Evolutionary conservation across 345 rosid species (phyloP).

Genomic region (Brassica incana): DNA sequence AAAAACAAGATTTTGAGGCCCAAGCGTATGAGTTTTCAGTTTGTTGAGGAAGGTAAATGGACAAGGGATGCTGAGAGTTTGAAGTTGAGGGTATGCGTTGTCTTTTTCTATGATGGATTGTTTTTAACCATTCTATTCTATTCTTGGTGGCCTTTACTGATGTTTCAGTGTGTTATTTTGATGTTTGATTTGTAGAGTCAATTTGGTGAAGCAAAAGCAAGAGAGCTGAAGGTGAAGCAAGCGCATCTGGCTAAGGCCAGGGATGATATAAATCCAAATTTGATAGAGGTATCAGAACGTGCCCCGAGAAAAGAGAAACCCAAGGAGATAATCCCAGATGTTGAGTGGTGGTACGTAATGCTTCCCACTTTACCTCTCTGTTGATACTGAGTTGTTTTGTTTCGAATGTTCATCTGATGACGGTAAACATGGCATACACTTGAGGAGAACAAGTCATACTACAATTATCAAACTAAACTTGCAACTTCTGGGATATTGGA

Average conservation of each 20-base stretch:
- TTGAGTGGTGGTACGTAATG: conserved; percentile 89
- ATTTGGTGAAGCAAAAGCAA: conserved; percentile 95
- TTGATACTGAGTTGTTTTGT: conserved; percentile 9
- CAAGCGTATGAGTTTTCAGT: conserved; percentile 83
- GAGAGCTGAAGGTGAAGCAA: conserved; percentile 87
- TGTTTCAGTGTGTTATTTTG: conserved; percentile 21
- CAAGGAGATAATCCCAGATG: conserved; percentile 63
- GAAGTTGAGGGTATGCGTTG: conserved; percentile 63
- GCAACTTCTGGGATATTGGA: not conserved
- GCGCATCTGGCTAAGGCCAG: conserved; percentile 87
- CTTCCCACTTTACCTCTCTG: conserved; percentile 5
- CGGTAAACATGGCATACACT: not conserved
- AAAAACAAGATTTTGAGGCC: conserved; percentile 86
- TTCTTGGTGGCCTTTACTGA: conserved; percentile 18
- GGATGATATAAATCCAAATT: conserved; percentile 89
- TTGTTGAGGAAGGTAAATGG: conserved; percentile 99
- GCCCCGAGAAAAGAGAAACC: conserved; percentile 67
- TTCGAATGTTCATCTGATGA: not conserved
- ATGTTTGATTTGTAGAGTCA: conserved; percentile 56
- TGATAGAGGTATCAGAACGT: conserved; percentile 85
- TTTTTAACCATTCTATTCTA: not conserved
- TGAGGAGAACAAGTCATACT: conserved; percentile 3
- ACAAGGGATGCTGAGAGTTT: conserved; percentile 83
- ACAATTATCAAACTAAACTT: not conserved
- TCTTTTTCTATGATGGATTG: not conserved